These are phyloP conservation scores for Peterozyma toletana DNA, from an alignment of 805 yeast species.

Conservation along the genomic window DNA sequence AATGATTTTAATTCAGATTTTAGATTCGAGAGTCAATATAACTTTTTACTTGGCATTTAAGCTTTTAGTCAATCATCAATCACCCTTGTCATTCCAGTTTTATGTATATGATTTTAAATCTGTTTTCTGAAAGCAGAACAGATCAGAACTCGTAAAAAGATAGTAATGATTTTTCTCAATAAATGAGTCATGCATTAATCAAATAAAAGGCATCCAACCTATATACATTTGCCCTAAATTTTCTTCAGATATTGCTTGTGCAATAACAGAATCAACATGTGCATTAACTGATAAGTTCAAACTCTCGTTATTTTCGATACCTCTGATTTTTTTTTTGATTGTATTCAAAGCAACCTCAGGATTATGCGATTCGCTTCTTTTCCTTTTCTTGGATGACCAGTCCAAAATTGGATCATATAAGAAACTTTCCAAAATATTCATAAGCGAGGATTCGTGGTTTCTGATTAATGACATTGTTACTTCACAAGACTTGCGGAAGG, in stretches of 20 bases:
- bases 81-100: too few relatives aligned
- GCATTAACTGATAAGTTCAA: slow-evolving; percentile 86
- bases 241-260: slow-evolving; percentile 68
- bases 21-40: too few relatives aligned
- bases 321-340: slow-evolving; percentile 75
- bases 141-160: not conserved
- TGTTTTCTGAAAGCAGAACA: too few relatives aligned
- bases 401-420: slow-evolving; percentile 88
- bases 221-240: slow-evolving; percentile 81
- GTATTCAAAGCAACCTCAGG: slow-evolving; percentile 68
- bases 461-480: slow-evolving; percentile 70
- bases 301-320: slow-evolving; percentile 75
- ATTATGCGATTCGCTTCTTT: slow-evolving; percentile 23
- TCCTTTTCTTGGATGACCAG: slow-evolving; percentile 44
- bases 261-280: slow-evolving; percentile 83
- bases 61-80: too few relatives aligned
- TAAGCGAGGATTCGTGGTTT: slow-evolving; percentile 71
- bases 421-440: slow-evolving; percentile 89
- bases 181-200: not conserved
- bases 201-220: slow-evolving; percentile 62
- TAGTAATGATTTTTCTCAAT: not conserved
- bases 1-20: too few relatives aligned
- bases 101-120: too few relatives aligned
- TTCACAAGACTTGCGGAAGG: slow-evolving; percentile 80
- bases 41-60: too few relatives aligned